Percentiles rank a stretch among this genome's conserved stretches.
Evolutionary conservation across 176 grass and related monocot genomes (phyloP).

Genomic region (Elaeis guineensis): DNA sequence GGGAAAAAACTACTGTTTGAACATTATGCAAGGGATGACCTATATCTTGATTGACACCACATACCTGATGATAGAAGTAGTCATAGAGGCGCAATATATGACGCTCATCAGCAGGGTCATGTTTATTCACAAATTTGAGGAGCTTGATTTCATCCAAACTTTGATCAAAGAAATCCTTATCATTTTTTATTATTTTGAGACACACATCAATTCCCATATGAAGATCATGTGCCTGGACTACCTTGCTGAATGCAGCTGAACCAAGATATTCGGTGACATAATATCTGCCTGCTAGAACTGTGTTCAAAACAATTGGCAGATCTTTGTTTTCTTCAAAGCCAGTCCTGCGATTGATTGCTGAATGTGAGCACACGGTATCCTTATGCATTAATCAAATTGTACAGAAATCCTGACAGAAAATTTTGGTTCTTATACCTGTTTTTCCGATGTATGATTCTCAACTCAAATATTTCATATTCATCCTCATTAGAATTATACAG

Average conservation of each 20-base stretch:
- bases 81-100: slow-evolving; percentile 91
- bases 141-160: slow-evolving; percentile 98
- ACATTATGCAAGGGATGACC: no score
- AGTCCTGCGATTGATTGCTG: slow-evolving; percentile 51
- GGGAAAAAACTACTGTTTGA: no score
- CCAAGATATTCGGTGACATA: slow-evolving; percentile 89
- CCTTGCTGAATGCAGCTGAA: slow-evolving; percentile 94
- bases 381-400: background rate
- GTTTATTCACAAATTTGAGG: slow-evolving; percentile 89
- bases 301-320: slow-evolving; percentile 70
- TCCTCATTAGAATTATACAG: slow-evolving; percentile 55
- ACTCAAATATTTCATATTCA: slow-evolving; percentile 83
- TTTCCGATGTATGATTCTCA: slow-evolving; percentile 98
- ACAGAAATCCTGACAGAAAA: background rate
- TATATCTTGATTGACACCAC: background rate
- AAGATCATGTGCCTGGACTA: slow-evolving; percentile 95
- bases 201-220: slow-evolving; percentile 69
- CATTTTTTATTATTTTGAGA: slow-evolving; percentile 98
- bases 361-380: slow-evolving; percentile 39
- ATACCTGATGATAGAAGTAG: slow-evolving; percentile 96
- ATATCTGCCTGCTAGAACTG: slow-evolving; percentile 90
- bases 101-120: slow-evolving; percentile 70
- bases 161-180: slow-evolving; percentile 99
- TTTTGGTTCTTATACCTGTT: slow-evolving; percentile 53
- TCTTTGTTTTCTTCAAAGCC: slow-evolving; percentile 99